Base-by-base conservation (phyloP, 768 basidiomycete genomes). In the Lactifluus rugatus region DNA sequence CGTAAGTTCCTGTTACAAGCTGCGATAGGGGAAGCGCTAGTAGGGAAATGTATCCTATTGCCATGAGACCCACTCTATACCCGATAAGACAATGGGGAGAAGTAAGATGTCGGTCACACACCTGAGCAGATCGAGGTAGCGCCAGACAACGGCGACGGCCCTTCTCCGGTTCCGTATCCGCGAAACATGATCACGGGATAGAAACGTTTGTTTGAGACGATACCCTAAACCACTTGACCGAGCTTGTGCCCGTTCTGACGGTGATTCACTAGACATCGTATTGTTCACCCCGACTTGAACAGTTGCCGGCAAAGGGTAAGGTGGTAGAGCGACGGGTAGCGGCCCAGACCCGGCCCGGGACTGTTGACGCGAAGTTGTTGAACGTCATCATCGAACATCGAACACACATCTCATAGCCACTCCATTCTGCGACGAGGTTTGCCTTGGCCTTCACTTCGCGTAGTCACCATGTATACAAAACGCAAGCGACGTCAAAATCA, bases 31-130 rank as follows among this genome's bases (percentile, higher is more conserved):
- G 94, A 52, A 96, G 75, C 5, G 80, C 72, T n/a, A 85, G 62
- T 71, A 96, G 79, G 92, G 93, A 98, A n/a, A 81, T 49, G 69
- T 90, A 83, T 13, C 93, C 93, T 5, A 74, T 72, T 25, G 76
- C 52, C 52, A 91, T 78, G 25, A 96, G 71, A 5, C 73, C 45
- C 2, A 78, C 61, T 69, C 90, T 90, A 57, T 31, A 8, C 23
- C 34, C 25, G 58, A 53, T 47, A 34, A 57, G 48, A 57, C 46
- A 13, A 54, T n/a, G 36, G 26, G n/a, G 49, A 34, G 36, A 37
- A 26, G 34, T 32, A 34, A 50, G 62, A 39, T 11, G 23, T 2
- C 11, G 17, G n/a, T 37, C 32, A 37, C 63, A 26, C 54, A 64
- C 63, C 58, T 56, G 26, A 64, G 54, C 13, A 59, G 44, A 31